Evolutionary conservation across 768 basidiomycete genomes (phyloP).

Genomic region (Trametes cinnabarina): DNA sequence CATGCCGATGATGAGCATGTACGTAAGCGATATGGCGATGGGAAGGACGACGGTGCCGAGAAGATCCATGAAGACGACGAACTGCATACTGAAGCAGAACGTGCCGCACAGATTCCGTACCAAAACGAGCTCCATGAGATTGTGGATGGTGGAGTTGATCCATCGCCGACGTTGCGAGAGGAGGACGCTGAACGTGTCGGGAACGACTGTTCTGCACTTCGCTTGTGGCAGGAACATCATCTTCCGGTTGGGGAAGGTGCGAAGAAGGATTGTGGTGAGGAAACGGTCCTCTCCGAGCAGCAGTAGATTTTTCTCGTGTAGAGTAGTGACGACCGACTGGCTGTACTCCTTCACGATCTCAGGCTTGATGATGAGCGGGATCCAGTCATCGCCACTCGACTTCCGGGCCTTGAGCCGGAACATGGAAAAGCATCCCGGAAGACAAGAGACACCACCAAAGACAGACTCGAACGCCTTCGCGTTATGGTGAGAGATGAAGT

Average conservation of each 20-base stretch:
- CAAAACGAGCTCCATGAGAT: conserved; percentile 97
- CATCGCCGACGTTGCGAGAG: conserved; percentile 96
- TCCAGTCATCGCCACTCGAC: conserved; percentile 88
- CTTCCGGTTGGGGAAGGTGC: conserved; percentile 97
- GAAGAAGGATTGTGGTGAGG: conserved; percentile 91
- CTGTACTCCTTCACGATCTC: conserved; percentile 98
- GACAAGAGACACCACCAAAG: conserved; percentile 98
- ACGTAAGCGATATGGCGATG: conserved; percentile 89
- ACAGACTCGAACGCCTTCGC: conserved; percentile 99
- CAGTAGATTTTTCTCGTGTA: conserved; percentile 97
- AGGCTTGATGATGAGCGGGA: conserved; percentile 94
- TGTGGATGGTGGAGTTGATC: conserved; percentile 99
- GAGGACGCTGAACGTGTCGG: conserved; percentile 89
- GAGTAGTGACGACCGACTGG: conserved; percentile 86
- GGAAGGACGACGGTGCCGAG: conserved; percentile 90
- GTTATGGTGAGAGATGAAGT: conserved; percentile 98
- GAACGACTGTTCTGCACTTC: conserved; percentile 90
- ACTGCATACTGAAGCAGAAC: conserved; percentile 99
- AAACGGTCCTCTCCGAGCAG: conserved; percentile 98
- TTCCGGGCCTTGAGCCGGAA: conserved; percentile 95
- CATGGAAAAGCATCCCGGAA: conserved; percentile 99
- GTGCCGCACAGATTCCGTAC: conserved; percentile 97
- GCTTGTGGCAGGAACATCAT: conserved; percentile 99
- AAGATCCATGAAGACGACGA: conserved; percentile 97
- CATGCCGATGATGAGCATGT: conserved; percentile 80